Base-by-base conservation (phyloP, 2,329 filamentous ascomycete genomes). In the Trichoderma sp. region DNA sequence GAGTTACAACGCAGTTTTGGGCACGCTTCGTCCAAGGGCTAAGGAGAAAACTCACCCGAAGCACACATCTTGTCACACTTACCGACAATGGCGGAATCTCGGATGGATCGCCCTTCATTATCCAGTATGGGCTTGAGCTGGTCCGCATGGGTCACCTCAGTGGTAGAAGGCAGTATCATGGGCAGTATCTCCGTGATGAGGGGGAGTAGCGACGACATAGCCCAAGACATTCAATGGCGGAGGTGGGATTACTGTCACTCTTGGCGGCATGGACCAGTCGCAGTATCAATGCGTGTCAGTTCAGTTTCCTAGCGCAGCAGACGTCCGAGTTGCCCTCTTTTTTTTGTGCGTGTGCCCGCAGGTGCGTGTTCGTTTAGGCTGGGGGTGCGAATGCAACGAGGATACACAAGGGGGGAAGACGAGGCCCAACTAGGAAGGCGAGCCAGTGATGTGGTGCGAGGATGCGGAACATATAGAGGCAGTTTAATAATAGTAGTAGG, bases 31-130 rank as follows among this genome's bases (percentile, higher is more conserved):
- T 17, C 22, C 45, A 45, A 58, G 61, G 25, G 27, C 29, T n/a
- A 42, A 66, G 45, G 34, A 65, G 52, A 48, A 48, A 19, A 73
- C 86, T 80, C 78, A 86, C 89, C 84, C 54, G 87, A 87, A 34
- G 89, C 88, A 74, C 90, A 91, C 78, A 92, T 84, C 69, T 85
- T 86, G 69, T 89, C 86, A 64, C 85, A 88, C 75, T 87, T 84
- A 74, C 86, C 83, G 54, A 89, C 82, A 58, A 92, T 83, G n/a
- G 89, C 90, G 61, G 83, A 81, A 67, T 79, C 75, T 68, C 80
- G 76, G 27, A 74, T 73, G 34, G 77, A 75, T 10, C 76, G 73
- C 0, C 76, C 77, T 45, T 76, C 73, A 66, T 76, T 64, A 5
- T 72, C 65, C 29, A 42, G 19, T n/a, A 50, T 66, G 73, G 82